Evolutionary conservation across 306 rosid genomes (phyloP).

Genomic region (Begonia loranthoides): DNA sequence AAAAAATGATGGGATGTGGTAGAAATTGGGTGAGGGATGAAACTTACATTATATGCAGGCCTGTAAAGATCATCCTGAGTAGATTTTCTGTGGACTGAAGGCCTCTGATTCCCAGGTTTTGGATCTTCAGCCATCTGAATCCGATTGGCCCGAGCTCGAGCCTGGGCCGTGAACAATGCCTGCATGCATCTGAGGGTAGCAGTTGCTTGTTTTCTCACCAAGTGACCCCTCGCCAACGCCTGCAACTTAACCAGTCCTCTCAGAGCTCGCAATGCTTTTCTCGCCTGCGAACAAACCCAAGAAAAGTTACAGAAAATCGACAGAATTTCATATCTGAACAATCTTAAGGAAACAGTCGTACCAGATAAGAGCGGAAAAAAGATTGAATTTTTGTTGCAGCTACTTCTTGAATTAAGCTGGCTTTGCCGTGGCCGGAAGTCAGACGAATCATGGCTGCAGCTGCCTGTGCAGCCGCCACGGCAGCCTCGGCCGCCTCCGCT

Average conservation of each 20-base stretch:
- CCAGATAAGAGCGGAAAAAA: constrained; percentile 67
- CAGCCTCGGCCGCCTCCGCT: constrained; percentile 49
- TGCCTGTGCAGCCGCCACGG: constrained; percentile 60
- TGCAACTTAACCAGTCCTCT: constrained; percentile 87
- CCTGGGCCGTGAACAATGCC: constrained; percentile 82
- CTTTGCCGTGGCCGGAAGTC: constrained; percentile 27
- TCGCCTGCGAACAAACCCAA: constrained; percentile 43
- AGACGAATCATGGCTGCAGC: constrained; percentile 48
- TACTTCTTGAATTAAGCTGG: constrained; percentile 29
- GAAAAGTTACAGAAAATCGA: not conserved
- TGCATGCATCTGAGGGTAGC: constrained; percentile 77
- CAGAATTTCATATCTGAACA: no score
- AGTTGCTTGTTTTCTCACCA: constrained; percentile 75
- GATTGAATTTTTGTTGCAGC: constrained; percentile 79
- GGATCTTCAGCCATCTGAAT: constrained; percentile 38
- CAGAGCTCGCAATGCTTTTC: constrained; percentile 72
- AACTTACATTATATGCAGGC: constrained; percentile 46
- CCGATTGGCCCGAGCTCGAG: constrained; percentile 80
- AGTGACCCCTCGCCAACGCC: constrained; percentile 84
- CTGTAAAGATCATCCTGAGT: constrained; percentile 28
- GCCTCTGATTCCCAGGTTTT: constrained; percentile 20
- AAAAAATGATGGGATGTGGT: not conserved
- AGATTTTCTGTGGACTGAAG: constrained; percentile 33
- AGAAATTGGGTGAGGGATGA: constrained; percentile 4
- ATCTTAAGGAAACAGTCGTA: constrained; percentile 9